Conservation (phyloP, 2,329 filamentous ascomycete species). For the Fusarium transvaalense region DNA sequence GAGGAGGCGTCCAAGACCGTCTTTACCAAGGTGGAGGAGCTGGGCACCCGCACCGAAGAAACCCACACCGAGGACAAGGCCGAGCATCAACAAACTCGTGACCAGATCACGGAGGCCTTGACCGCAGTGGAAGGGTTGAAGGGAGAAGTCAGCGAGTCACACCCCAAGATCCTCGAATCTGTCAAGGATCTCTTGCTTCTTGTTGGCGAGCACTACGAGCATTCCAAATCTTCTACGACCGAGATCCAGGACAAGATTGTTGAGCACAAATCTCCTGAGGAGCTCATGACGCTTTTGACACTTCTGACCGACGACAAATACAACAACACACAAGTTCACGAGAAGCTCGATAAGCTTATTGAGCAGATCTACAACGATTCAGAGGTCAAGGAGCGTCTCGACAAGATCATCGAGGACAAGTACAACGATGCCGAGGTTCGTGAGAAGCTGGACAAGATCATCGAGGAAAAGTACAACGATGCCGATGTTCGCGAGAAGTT, state of each 20-base stretch:
- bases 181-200: constrained; percentile 87
- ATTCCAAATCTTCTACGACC: constrained; percentile 76
- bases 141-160: constrained; percentile 81
- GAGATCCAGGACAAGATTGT: constrained; percentile 70
- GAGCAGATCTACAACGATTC: constrained; percentile 47
- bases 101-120: constrained; percentile 81
- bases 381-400: constrained; percentile 49
- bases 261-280: constrained; percentile 71
- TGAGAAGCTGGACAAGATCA: constrained; percentile 27
- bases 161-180: constrained; percentile 88
- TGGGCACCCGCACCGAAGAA: constrained; percentile 81
- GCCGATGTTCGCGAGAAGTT: constrained; percentile 63
- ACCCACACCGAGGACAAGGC: constrained; percentile 78
- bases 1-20: constrained; percentile 89
- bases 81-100: constrained; percentile 85
- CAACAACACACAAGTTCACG: constrained; percentile 51
- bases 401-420: constrained; percentile 29
- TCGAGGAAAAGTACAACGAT: constrained; percentile 68
- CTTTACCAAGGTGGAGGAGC: constrained; percentile 84
- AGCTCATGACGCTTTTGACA: constrained; percentile 65
- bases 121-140: constrained; percentile 81
- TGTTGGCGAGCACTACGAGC: constrained; percentile 88
- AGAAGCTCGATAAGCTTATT: constrained; percentile 49
- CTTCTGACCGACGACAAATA: constrained; percentile 62
- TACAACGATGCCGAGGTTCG: constrained; percentile 23